phyloP scores from a whole-genome alignment of 768 basidiomycete species.

The Psilocybe subaeruginosa region DNA sequence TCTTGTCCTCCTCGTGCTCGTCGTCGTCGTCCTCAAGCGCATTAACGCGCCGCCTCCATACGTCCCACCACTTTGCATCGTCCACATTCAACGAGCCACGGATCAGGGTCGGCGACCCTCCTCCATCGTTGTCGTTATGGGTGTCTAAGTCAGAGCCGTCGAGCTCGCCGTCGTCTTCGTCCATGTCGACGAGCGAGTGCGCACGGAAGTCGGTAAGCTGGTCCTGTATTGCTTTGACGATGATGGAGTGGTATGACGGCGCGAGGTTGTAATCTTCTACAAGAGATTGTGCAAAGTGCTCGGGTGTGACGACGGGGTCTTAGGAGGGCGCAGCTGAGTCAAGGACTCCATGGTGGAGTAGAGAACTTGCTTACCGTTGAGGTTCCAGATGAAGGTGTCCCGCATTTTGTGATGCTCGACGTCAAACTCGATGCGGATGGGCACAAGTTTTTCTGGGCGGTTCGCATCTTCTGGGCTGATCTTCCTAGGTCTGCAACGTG shows the following conservation, averaged over 20 bases:
- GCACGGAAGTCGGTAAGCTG: slow-evolving; percentile 82
- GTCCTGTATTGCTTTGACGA: slow-evolving; percentile 85
- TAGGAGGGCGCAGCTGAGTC: background rate
- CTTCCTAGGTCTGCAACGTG: slow-evolving; percentile 57
- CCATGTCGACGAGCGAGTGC: slow-evolving; percentile 54
- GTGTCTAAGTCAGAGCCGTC: slow-evolving; percentile 18
- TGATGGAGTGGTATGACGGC: slow-evolving; percentile 61
- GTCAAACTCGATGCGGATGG: slow-evolving; percentile 95
- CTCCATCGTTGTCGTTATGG: slow-evolving; percentile 44
- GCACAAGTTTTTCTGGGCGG: slow-evolving; percentile 82
- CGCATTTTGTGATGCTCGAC: slow-evolving; percentile 93
- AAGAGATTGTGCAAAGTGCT: slow-evolving; percentile 86
- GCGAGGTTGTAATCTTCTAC: slow-evolving; percentile 90
- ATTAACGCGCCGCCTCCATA: slow-evolving; percentile 64
- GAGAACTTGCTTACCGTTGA: slow-evolving; percentile 73
- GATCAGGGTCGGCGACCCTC: slow-evolving; percentile 1
- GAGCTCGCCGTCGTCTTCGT: slow-evolving; percentile 43
- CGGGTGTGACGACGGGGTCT: slow-evolving; percentile 92
- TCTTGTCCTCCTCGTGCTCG: slow-evolving; percentile 29
- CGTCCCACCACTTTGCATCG: slow-evolving; percentile 67
- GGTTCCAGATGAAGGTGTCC: slow-evolving; percentile 97
- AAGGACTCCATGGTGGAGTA: background rate
- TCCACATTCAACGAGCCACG: slow-evolving; percentile 52
- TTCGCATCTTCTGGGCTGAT: slow-evolving; percentile 58
- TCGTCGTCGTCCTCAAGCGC: slow-evolving; percentile 24